Base-by-base conservation (phyloP, 2,329 filamentous ascomycete genomes). In the Tothia fuscella region DNA sequence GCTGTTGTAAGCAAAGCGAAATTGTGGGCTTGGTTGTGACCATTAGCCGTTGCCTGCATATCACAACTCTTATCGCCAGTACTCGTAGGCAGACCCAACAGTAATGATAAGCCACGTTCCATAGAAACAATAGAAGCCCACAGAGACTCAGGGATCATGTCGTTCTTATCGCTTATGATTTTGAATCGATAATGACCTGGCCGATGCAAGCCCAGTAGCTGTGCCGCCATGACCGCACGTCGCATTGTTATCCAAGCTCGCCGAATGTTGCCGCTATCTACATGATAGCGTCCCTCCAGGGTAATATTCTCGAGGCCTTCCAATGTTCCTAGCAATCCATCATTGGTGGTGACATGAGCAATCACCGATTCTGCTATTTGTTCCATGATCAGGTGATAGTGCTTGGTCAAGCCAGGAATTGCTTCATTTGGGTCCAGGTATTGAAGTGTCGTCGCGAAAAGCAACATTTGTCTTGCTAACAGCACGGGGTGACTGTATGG, bases 271-370 rank as follows among this genome's bases (percentile, higher is more conserved):
- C 66, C 65, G 17, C 39, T 21, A 25, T 65, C 61, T 5, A 46
- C 46, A 5, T 67, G 50, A 44, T 56, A 68, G 5, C 59, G 39
- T 6, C 51, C 52, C 45, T 68, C 64, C 1, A 69, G 45, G 41
- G 68, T 54, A 21, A 69, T 53, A 45, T 61, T 66, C 19, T 62
- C 56, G 6, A 70, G 45, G 2, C 61, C 55, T 40, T 70, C 66
- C 1, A 68, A 30, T 1, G 51, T 60, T 5, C 48, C 48, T 1
- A 59, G 39, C 9, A 68, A 45, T 10, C 59, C 54, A 16, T 67
- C 63, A 12, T 63, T 59, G 6, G 48, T 60, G 0, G 60, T 64
- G 1, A 64, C 59, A 4, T 50, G 38, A 0, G 30, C 44, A 2
- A 31, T 54, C 1, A 56, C 62, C 4, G 54, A 50, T 6, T 56